A percentile compares a stretch with the other conserved stretches of the same genome.
These are phyloP conservation scores for Brasenia schreberi DNA, from an alignment of 164 flowering plant genomes.

Conservation along the genomic window DNA sequence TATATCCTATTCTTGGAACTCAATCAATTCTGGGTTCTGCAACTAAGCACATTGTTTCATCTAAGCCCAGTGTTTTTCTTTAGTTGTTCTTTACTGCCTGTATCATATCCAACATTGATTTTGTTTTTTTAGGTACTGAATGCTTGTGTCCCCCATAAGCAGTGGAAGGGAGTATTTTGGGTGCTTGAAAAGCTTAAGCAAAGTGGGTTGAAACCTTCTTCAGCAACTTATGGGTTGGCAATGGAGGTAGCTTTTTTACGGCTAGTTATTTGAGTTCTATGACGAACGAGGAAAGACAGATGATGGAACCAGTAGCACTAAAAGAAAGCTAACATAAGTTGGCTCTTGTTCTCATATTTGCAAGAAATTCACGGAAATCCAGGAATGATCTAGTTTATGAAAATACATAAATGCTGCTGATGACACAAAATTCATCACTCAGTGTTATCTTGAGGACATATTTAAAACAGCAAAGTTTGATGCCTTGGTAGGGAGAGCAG, in stretches of 20 bases:
- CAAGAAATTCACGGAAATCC: too few relatives aligned
- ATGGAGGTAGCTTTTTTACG: conserved; percentile 65
- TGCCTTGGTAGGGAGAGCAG: too few relatives aligned
- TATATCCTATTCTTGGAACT: neutral
- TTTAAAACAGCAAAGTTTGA: too few relatives aligned
- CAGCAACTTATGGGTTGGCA: conserved; percentile 91
- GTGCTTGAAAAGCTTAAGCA: conserved; percentile 74
- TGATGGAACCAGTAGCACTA: too few relatives aligned
- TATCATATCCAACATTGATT: neutral
- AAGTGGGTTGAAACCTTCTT: conserved; percentile 60
- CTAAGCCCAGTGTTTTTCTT: neutral
- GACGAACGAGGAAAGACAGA: too few relatives aligned
- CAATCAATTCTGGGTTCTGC: neutral
- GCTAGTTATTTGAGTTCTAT: neutral
- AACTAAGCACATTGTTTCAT: neutral
- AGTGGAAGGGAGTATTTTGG: conserved; percentile 95
- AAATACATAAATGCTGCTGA: too few relatives aligned
- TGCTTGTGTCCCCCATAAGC: conserved; percentile 67
- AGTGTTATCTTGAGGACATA: too few relatives aligned
- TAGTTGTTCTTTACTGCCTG: too few relatives aligned
- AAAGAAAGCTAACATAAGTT: too few relatives aligned
- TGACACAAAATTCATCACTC: too few relatives aligned
- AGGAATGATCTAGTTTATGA: too few relatives aligned
- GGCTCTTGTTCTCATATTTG: too few relatives aligned
- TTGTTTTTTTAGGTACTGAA: conserved; percentile 45